Conservation (phyloP, 2,329 filamentous ascomycete species). For the Spiromastix sp. region DNA sequence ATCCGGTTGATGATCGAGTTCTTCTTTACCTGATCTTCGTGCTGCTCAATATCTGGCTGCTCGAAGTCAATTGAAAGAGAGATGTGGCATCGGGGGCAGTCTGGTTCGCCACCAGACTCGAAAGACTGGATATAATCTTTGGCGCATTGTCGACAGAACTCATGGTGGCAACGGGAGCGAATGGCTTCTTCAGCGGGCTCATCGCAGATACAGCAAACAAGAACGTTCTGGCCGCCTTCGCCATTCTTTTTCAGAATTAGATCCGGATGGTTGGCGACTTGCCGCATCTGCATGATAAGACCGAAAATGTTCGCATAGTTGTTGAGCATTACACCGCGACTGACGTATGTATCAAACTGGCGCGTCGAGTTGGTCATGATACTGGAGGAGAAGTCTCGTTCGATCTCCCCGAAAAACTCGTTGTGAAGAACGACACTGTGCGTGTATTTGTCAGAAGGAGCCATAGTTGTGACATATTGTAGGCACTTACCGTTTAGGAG, state of each 20-base stretch:
- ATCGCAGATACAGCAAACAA: slow-evolving; percentile 92
- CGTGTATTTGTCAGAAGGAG: slow-evolving; percentile 6
- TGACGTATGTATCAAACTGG: slow-evolving; percentile 91
- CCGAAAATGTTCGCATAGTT: slow-evolving; percentile 99
- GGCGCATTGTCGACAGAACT: slow-evolving; percentile 76
- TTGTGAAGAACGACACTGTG: slow-evolving; percentile 70
- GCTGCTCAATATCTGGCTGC: slow-evolving; percentile 89
- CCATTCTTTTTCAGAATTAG: slow-evolving; percentile 80
- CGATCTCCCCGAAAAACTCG: slow-evolving; percentile 93
- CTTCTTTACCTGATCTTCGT: slow-evolving; percentile 79
- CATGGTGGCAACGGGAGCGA: slow-evolving; percentile 82
- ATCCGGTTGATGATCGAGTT: slow-evolving; percentile 97
- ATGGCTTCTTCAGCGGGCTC: slow-evolving; percentile 93
- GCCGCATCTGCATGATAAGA: slow-evolving; percentile 98
- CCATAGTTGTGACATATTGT: background rate
- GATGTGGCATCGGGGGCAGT: slow-evolving; percentile 87
- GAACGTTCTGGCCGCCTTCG: slow-evolving; percentile 76
- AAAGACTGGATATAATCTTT: slow-evolving; percentile 72
- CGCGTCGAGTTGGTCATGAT: slow-evolving; percentile 89
- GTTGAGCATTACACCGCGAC: slow-evolving; percentile 85
- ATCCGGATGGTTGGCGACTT: slow-evolving; percentile 94
- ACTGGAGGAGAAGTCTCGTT: slow-evolving; percentile 88
- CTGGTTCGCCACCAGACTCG: slow-evolving; percentile 46
- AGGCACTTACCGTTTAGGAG: slow-evolving; percentile 62
- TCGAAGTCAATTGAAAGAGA: slow-evolving; percentile 82